phyloP scores from a whole-genome alignment of 768 basidiomycete species.

The Boletus vermiculosoides region DNA sequence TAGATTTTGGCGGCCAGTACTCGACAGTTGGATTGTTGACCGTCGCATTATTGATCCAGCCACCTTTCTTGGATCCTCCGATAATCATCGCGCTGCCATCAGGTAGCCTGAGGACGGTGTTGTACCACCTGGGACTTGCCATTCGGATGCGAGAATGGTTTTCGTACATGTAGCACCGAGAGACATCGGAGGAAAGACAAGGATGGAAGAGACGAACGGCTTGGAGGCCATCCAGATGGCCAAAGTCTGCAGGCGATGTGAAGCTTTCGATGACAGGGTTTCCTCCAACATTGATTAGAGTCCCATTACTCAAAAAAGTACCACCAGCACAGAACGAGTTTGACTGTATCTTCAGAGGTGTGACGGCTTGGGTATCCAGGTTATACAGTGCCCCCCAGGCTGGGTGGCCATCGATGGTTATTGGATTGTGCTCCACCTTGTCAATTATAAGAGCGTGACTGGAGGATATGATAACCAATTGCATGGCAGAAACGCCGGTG shows the following conservation, averaged over 20 bases:
- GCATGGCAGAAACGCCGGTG: slow-evolving; percentile 80
- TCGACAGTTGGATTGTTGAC: slow-evolving; percentile 81
- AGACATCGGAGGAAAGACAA: slow-evolving; percentile 48
- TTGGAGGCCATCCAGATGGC: slow-evolving; percentile 72
- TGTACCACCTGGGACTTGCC: slow-evolving; percentile 82
- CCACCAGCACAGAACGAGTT: slow-evolving; percentile 90
- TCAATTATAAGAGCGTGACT: slow-evolving; percentile 73
- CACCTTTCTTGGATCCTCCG: slow-evolving; percentile 77
- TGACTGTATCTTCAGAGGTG: slow-evolving; percentile 62
- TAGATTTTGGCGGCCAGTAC: slow-evolving; percentile 78
- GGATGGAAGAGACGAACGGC: slow-evolving; percentile 71
- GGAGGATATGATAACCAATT: slow-evolving; percentile 63
- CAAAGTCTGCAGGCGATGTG: slow-evolving; percentile 71
- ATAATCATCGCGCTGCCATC: slow-evolving; percentile 86
- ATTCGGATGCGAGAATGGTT: slow-evolving; percentile 61
- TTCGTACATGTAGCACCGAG: slow-evolving; percentile 63
- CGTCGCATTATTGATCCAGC: slow-evolving; percentile 83
- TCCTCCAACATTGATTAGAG: slow-evolving; percentile 76
- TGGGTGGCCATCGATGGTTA: slow-evolving; percentile 69
- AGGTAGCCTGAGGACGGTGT: slow-evolving; percentile 61
- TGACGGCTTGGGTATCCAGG: slow-evolving; percentile 58
- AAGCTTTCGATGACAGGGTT: slow-evolving; percentile 69
- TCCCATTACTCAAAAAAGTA: slow-evolving; percentile 73
- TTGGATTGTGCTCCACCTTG: slow-evolving; percentile 85
- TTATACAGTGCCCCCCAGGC: slow-evolving; percentile 81